Evolutionary conservation across 345 rosid genomes (phyloP).

Genomic region (Ricinus communis): DNA sequence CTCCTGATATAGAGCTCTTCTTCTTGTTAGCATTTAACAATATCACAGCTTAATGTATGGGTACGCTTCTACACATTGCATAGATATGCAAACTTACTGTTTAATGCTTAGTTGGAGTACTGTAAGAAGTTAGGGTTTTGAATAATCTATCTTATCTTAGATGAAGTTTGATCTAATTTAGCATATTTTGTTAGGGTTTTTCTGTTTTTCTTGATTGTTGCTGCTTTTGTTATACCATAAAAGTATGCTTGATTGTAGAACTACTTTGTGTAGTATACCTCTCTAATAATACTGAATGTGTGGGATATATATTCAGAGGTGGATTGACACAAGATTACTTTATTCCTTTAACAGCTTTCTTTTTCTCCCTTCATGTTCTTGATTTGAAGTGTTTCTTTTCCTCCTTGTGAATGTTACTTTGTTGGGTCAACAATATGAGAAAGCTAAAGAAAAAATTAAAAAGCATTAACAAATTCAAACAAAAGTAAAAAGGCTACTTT

Average conservation of each 20-base stretch:
- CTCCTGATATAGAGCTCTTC: conserved; percentile 44
- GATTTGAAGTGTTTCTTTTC: not conserved
- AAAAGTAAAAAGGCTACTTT: not conserved
- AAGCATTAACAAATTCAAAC: not conserved
- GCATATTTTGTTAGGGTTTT: too few species aligned
- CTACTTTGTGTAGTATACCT: too few species aligned
- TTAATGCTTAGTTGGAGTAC: not conserved
- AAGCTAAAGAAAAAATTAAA: not conserved
- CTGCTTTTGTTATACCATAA: too few species aligned
- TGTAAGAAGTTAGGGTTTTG: not conserved
- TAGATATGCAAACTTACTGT: too few species aligned
- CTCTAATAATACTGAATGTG: too few species aligned
- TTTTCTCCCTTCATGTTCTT: not conserved
- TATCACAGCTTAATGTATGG: not conserved
- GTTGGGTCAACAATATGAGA: not conserved
- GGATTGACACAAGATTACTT: too few species aligned
- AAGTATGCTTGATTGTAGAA: too few species aligned
- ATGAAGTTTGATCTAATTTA: too few species aligned
- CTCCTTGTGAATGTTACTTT: too few species aligned
- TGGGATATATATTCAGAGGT: too few species aligned
- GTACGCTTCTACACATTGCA: not conserved
- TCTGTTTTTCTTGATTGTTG: too few species aligned
- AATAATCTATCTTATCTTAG: not conserved
- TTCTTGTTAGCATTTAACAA: conserved; percentile 34
- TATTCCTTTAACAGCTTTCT: too few species aligned